Conservation (phyloP, 2,329 filamentous ascomycete genomes). For the Leptoxyphium fumago region DNA sequence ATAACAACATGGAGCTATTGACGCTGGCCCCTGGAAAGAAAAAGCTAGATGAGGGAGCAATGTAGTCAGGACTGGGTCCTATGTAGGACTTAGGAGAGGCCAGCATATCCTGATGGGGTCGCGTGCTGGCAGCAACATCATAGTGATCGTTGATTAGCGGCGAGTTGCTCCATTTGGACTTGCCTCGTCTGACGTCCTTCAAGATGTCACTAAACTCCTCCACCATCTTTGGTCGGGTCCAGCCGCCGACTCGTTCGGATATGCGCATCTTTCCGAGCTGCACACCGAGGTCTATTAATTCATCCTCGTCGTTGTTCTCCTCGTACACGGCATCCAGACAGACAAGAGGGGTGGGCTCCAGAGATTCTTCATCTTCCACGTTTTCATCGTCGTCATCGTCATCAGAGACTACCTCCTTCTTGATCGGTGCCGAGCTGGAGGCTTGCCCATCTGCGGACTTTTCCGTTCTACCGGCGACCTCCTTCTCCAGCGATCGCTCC, state of each 20-base stretch:
- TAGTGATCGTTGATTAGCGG: conserved; percentile 8
- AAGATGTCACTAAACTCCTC: conserved; percentile 44
- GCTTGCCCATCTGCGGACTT: conserved; percentile 37
- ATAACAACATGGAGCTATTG: conserved; percentile 39
- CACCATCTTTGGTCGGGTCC: conserved; percentile 53
- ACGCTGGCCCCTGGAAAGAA: conserved; percentile 43
- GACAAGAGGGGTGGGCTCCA: conserved; percentile 49
- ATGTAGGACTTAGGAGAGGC: conserved; percentile 35
- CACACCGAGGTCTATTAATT: conserved; percentile 58
- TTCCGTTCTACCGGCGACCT: conserved; percentile 38
- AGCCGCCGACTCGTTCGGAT: conserved; percentile 59
- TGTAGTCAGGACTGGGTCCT: conserved; percentile 49
- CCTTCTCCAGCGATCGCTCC: conserved; percentile 54
- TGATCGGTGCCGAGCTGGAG: conserved; percentile 19
- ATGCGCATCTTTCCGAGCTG: conserved; percentile 57
- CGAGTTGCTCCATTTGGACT: conserved; percentile 8
- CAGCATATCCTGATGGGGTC: background rate
- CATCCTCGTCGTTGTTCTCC: conserved; percentile 44
- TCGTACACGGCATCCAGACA: conserved; percentile 55
- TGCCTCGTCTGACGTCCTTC: conserved; percentile 15
- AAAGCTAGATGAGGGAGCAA: conserved; percentile 52
- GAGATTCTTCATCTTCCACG: conserved; percentile 39
- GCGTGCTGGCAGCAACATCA: conserved; percentile 8
- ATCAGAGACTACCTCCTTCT: conserved; percentile 41
- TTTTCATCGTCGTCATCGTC: conserved; percentile 25